phyloP scores from a whole-genome alignment of 2,329 filamentous ascomycete genomes.

The Didymella pomorum region DNA sequence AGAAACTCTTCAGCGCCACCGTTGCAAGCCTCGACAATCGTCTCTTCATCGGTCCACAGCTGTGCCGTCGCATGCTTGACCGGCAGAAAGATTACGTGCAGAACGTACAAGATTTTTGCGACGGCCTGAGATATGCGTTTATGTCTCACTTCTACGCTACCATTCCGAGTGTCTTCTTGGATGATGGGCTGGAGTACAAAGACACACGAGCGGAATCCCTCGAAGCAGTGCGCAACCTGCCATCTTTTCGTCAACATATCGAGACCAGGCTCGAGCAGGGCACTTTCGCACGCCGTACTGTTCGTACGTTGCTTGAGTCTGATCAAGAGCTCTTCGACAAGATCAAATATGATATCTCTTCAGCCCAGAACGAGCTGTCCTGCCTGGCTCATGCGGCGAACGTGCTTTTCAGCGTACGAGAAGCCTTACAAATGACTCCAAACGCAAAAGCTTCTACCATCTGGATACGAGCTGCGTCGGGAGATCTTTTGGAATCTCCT shows the following conservation, averaged over 20 bases:
- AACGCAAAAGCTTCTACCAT: slow-evolving; percentile 55
- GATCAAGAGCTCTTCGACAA: slow-evolving; percentile 62
- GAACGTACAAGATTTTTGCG: slow-evolving; percentile 75
- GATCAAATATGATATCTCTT: slow-evolving; percentile 31
- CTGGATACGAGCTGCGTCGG: slow-evolving; percentile 68
- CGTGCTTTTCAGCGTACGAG: slow-evolving; percentile 49
- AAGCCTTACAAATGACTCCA: slow-evolving; percentile 47
- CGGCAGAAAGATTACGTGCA: slow-evolving; percentile 80
- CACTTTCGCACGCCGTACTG: slow-evolving; percentile 47
- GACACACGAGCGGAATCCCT: slow-evolving; percentile 67
- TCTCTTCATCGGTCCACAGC: slow-evolving; percentile 68
- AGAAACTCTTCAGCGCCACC: slow-evolving; percentile 73
- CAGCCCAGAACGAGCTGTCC: slow-evolving; percentile 51
- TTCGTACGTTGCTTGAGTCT: slow-evolving; percentile 66
- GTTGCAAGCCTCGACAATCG: slow-evolving; percentile 66
- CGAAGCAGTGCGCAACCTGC: slow-evolving; percentile 71
- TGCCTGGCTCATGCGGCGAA: slow-evolving; percentile 51
- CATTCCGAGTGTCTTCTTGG: slow-evolving; percentile 71
- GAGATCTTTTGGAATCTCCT: slow-evolving; percentile 62
- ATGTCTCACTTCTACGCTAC: slow-evolving; percentile 89
- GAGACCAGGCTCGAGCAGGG: slow-evolving; percentile 51
- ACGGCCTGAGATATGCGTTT: slow-evolving; percentile 77
- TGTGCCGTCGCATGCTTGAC: slow-evolving; percentile 71
- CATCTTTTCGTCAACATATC: slow-evolving; percentile 65
- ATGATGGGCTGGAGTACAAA: slow-evolving; percentile 43